phyloP scores from a whole-genome alignment of 257 asterid species.

The Voacanga thouarsii region DNA sequence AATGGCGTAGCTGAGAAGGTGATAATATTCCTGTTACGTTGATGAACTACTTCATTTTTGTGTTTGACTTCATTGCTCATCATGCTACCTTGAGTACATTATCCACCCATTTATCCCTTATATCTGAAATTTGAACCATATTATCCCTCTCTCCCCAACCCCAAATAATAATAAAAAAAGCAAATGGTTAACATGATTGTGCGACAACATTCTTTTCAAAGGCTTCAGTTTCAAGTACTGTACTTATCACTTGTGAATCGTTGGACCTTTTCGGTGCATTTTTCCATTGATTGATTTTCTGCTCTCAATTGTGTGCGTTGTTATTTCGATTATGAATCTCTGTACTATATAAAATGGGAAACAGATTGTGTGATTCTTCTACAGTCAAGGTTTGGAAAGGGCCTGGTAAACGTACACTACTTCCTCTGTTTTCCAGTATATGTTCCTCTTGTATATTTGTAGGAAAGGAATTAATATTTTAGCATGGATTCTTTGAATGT shows the following conservation, averaged over 20 bases:
- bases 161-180: too few relatives aligned
- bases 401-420: background rate
- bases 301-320: background rate
- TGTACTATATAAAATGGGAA: background rate
- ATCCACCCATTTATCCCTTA: background rate
- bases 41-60: background rate
- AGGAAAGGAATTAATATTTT: background rate
- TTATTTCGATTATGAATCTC: background rate
- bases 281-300: background rate
- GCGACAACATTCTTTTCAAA: background rate
- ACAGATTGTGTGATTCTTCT: background rate
- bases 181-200: background rate
- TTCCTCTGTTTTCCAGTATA: background rate
- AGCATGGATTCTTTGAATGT: background rate
- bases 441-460: background rate
- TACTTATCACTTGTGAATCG: background rate
- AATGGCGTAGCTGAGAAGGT: background rate
- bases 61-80: background rate
- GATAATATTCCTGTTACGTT: background rate
- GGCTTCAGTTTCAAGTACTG: background rate
- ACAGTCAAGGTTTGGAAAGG: background rate
- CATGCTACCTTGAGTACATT: background rate
- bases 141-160: background rate
- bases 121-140: background rate
- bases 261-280: background rate